Conservation (phyloP, 352 stramenopile genomes). For the Globisporangium nodosum region DNA sequence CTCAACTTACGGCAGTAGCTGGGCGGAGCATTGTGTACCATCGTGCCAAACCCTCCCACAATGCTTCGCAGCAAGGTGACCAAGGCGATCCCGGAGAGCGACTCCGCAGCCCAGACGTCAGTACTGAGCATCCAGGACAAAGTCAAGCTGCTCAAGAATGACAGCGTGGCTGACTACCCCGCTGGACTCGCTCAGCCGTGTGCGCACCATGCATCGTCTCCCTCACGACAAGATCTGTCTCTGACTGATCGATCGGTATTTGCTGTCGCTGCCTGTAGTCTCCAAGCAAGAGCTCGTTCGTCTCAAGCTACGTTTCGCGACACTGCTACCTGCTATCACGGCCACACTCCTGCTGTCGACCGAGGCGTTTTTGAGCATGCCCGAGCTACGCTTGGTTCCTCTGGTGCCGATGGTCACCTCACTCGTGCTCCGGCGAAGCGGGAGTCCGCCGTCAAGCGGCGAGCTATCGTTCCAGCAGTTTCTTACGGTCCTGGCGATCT, state of each 20-base stretch:
- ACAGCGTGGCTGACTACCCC: constrained; percentile 15
- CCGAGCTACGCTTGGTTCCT: constrained; percentile 24
- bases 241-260: not conserved
- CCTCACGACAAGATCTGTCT: too few species aligned
- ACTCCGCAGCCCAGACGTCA: not conserved
- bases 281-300: constrained; percentile 32
- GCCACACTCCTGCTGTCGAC: constrained; percentile 8
- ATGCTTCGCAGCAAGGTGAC: constrained; percentile 2
- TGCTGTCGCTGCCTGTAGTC: constrained; percentile 14
- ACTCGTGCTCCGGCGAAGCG: constrained; percentile 3
- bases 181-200: constrained; percentile 26
- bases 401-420: constrained; percentile 17
- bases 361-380: constrained; percentile 20
- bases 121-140: constrained; percentile 15
- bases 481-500: constrained; percentile 25
- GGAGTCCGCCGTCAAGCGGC: not conserved
- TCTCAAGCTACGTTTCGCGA: constrained; percentile 37
- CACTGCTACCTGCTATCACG: constrained; percentile 17
- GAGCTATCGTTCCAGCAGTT: constrained; percentile 19
- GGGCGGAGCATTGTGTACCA: too few species aligned
- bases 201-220: constrained; percentile 11
- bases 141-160: constrained; percentile 13
- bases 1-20: too few species aligned
- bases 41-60: not conserved
- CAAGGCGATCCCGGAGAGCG: not conserved